Conservation (phyloP, 176 grass and related monocot genomes). For the Carex myosuroides region DNA sequence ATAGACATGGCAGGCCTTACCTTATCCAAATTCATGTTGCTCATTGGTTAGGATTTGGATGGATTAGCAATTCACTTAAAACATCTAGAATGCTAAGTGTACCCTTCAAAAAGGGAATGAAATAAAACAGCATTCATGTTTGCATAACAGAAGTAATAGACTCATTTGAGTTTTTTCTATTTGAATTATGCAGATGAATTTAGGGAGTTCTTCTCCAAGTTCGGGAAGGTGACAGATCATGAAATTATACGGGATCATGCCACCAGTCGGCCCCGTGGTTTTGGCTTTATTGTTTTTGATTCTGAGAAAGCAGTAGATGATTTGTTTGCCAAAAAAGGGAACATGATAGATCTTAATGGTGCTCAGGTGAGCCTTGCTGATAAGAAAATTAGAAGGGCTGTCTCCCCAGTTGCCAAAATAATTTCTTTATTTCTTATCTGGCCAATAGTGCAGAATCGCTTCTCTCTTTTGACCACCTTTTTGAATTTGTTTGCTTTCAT, state of each 20-base stretch:
- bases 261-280: conserved; percentile 65
- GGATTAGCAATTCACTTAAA: not conserved
- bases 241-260: conserved; percentile 81
- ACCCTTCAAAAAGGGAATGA: not conserved
- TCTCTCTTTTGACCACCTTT: conserved; percentile 1
- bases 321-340: conserved; percentile 84
- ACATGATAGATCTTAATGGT: conserved; percentile 91
- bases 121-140: not conserved
- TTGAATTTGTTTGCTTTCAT: conserved; percentile 19
- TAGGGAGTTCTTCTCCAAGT: conserved; percentile 72
- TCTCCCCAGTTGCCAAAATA: not conserved
- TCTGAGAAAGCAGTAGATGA: conserved; percentile 85
- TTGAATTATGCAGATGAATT: conserved; percentile 66
- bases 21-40: not conserved
- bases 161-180: not conserved
- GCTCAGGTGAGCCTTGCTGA: conserved; percentile 61
- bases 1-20: not conserved
- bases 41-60: not conserved
- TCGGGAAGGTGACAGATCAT: conserved; percentile 70
- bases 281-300: conserved; percentile 91
- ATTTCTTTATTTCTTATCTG: not conserved
- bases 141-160: not conserved
- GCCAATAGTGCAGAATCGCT: conserved; percentile 5
- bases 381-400: conserved; percentile 4
- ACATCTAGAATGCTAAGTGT: not conserved